Evolutionary conservation across 306 rosid genomes (phyloP), one percentile per base, ranked within the genome.

Genomic region (Prunus davidiana): DNA sequence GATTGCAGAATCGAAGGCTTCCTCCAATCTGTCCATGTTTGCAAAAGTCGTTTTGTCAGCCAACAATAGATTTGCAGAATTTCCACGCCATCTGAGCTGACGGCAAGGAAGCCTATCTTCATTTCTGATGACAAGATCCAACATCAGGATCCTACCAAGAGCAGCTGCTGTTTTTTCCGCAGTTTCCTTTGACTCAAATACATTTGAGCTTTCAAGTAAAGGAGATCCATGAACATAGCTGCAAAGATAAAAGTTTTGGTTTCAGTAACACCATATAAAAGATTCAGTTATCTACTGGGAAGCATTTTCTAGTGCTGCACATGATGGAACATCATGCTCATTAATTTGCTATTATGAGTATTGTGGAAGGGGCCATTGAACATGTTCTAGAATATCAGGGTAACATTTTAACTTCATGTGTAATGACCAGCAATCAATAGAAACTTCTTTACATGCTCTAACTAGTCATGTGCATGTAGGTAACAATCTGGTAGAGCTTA

Each of bases 31-130:
- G 80, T 92, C 87, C 81, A 86, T 65, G 83, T 81, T 84, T 67
- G 74, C 84, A 67, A 78, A 74, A 18, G 80, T 70, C 84, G 54
- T 76, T 82, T 89, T 89, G 79, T 89, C 97, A 64, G 90, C 91
- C 74, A 89, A 82, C 88, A 95, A 79, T 74, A 95, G 84, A 88
- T 95, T 95, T 67, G 99, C 93, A 57, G 90, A 78, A 81, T 95
- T 95, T 69, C 99, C 98, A 71, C 98, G 96, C 99, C 99, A 95
- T 68, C 97, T 84, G 78, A 95, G 99, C 78, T 82, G 82, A 64
- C 91, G 96, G 50, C 98, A 92, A 56, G 98, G 99, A 76, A 95
- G 91, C 76, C 98, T 89, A 86, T 95, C 99, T 91, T 95, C 99
- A 73, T 95, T 95, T 87, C 99, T 87, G 67, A 95, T 95, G 68